Evolutionary conservation across 1,284 basidiomycete species (phyloP).

Genomic region (Pseudomicrostroma phylloplanum): DNA sequence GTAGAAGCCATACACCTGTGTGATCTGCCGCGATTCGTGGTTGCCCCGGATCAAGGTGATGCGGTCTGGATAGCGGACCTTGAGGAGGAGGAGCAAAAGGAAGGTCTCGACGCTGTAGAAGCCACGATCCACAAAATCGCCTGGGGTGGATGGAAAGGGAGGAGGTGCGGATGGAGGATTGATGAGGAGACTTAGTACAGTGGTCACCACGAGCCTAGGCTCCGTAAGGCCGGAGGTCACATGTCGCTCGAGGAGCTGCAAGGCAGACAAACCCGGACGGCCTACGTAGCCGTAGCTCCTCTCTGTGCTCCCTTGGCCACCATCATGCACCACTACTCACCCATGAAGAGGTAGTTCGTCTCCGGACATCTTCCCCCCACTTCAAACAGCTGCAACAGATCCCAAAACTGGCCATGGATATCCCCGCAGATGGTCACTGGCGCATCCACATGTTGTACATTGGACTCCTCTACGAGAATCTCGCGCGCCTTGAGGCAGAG

Average conservation of each 20-base stretch:
- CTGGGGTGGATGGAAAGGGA: slow-evolving; percentile 1
- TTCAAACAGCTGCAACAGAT: slow-evolving; percentile 92
- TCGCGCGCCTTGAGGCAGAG: slow-evolving; percentile 91
- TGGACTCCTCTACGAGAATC: slow-evolving; percentile 88
- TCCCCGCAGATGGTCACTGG: slow-evolving; percentile 98
- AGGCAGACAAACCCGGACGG: too few relatives aligned
- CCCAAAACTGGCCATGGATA: slow-evolving; percentile 97
- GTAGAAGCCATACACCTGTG: slow-evolving; percentile 95
- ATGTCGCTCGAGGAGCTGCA: too few relatives aligned
- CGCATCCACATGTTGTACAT: slow-evolving; percentile 90
- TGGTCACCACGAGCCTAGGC: too few relatives aligned
- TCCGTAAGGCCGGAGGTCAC: too few relatives aligned
- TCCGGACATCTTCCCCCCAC: slow-evolving; percentile 90
- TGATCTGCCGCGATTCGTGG: slow-evolving; percentile 95
- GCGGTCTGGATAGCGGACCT: slow-evolving; percentile 93
- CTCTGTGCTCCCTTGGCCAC: too few relatives aligned
- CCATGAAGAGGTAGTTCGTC: slow-evolving; percentile 98
- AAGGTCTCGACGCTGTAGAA: slow-evolving; percentile 98
- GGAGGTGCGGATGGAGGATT: neutral
- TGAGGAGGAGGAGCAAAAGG: slow-evolving; percentile 83
- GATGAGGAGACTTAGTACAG: too few relatives aligned
- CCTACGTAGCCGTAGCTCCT: neutral
- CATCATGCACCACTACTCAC: slow-evolving; percentile 56
- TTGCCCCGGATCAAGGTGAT: slow-evolving; percentile 96
- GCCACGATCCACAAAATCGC: slow-evolving; percentile 60